Conservation (phyloP, 164 flowering plant species). For the grape (Vitis vinifera) region ASM3070453v1 NC_081806.1:1938501-1939000, state of each 20-base stretch:
- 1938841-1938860: conserved; percentile 10
- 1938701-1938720: conserved; percentile 12
- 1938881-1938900: background rate
- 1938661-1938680: background rate
- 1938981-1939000: background rate
- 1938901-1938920: background rate
- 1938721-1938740: conserved; percentile 27
- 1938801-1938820: conserved; percentile 2
- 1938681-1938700: background rate
- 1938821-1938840: conserved; percentile 4
- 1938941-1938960: background rate
- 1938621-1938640: background rate
- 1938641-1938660: no score
- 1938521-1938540: background rate
- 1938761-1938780: background rate
- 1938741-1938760: conserved; percentile 34
- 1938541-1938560: background rate
- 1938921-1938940: background rate
- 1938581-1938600: background rate
- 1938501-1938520: background rate
- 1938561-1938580: background rate
- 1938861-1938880: background rate
- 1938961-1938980: background rate
- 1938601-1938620: no score
- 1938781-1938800: background rate